A percentile compares a stretch with the other conserved stretches of the same genome.
Conservation (phyloP, 2,329 filamentous ascomycete genomes). For the Colletotrichum sp. region DNA sequence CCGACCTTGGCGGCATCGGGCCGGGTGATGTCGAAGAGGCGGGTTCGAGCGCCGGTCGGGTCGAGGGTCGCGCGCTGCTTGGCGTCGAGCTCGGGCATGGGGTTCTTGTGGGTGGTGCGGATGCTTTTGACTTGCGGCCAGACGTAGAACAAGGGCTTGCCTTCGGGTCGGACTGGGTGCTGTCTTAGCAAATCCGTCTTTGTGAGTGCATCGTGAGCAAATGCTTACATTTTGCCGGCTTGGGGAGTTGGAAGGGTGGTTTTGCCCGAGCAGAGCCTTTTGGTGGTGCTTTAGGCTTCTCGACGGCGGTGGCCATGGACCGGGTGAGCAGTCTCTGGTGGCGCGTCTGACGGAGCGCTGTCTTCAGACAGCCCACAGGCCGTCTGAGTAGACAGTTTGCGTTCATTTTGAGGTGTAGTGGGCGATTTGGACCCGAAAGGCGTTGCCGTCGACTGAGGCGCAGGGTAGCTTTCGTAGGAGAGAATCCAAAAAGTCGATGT, state of each 20-base stretch:
- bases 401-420: constrained; percentile 55
- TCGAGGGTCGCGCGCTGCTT: constrained; percentile 79
- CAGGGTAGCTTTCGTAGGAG: not conserved
- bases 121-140: constrained; percentile 59
- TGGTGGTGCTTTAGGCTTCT: constrained; percentile 28
- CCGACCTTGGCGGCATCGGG: constrained; percentile 81
- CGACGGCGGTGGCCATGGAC: constrained; percentile 49
- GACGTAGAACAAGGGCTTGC: constrained; percentile 25
- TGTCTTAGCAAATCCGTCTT: not conserved
- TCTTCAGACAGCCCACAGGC: constrained; percentile 75
- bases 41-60: constrained; percentile 80
- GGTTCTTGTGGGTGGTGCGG: constrained; percentile 63
- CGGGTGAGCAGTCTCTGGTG: constrained; percentile 50
- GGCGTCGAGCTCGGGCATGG: constrained; percentile 69
- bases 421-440: not conserved
- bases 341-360: constrained; percentile 62
- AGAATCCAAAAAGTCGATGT: constrained; percentile 20
- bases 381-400: constrained; percentile 67
- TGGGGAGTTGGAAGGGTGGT: not conserved
- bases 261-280: constrained; percentile 30
- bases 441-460: not conserved
- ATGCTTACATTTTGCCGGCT: not conserved
- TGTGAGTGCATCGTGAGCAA: not conserved
- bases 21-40: constrained; percentile 80
- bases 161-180: not conserved